Evolutionary conservation across 1,139 yeast genomes (phyloP).

Genomic region (Pichia norvegensis): DNA sequence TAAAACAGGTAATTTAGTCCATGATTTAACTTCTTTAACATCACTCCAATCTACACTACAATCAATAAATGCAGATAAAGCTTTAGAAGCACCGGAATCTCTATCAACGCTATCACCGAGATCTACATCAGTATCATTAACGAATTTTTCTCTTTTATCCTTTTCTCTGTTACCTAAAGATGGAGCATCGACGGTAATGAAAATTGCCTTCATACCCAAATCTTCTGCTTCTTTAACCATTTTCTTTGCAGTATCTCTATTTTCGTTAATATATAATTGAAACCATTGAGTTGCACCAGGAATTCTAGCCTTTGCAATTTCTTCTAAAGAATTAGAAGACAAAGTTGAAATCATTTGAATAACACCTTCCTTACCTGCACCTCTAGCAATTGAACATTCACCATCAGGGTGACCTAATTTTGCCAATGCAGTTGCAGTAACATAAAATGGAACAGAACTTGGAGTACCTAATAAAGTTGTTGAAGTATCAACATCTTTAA

Average conservation of each 20-base stretch:
- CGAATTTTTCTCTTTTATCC: conserved; percentile 53
- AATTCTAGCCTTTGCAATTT: conserved; percentile 53
- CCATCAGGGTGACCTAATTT: conserved; percentile 78
- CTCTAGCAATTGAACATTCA: conserved; percentile 67
- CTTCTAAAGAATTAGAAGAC: conserved; percentile 69
- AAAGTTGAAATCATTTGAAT: conserved; percentile 79
- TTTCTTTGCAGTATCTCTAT: conserved; percentile 50
- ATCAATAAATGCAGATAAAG: conserved; percentile 78
- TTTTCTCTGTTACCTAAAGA: conserved; percentile 84
- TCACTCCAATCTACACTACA: conserved; percentile 68
- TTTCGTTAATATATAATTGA: conserved; percentile 78
- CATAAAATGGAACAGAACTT: conserved; percentile 61
- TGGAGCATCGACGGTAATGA: conserved; percentile 91
- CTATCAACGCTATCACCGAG: conserved; percentile 47
- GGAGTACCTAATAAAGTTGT: conserved; percentile 45
- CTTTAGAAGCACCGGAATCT: conserved; percentile 80
- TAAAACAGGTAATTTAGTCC: conserved; percentile 56
- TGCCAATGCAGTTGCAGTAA: conserved; percentile 76
- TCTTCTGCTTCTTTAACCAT: conserved; percentile 66
- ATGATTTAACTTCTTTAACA: conserved; percentile 43
- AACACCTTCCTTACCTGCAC: conserved; percentile 58
- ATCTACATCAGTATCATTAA: conserved; percentile 44
- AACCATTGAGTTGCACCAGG: conserved; percentile 72
- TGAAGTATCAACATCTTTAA: conserved; percentile 35
- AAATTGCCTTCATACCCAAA: conserved; percentile 70